phyloP scores from a whole-genome alignment of 176 grass and related monocot species.

The Guadua angustifolia region DNA sequence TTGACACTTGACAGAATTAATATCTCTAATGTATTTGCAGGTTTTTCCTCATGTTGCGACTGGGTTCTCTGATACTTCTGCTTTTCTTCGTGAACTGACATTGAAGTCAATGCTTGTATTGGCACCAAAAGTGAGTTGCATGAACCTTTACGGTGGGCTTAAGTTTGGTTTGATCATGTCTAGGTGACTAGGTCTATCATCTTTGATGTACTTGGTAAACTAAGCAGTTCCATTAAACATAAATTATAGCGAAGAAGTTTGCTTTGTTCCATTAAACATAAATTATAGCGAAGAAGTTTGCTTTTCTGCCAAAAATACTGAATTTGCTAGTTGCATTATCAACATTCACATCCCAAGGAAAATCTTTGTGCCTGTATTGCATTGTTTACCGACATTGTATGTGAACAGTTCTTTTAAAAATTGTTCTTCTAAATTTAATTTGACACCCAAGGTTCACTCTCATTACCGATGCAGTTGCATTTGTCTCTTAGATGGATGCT shows the following conservation, averaged over 20 bases:
- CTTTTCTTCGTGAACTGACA: slow-evolving; percentile 88
- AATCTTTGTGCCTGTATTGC: neutral
- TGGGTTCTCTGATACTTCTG: slow-evolving; percentile 97
- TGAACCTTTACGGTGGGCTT: slow-evolving; percentile 9
- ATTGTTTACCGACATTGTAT: neutral
- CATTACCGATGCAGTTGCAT: neutral
- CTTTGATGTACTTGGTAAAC: neutral
- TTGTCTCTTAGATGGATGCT: neutral
- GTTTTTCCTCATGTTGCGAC: slow-evolving; percentile 96
- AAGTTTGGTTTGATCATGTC: slow-evolving; percentile 19
- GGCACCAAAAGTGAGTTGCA: slow-evolving; percentile 85
- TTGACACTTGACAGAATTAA: slow-evolving; percentile 49
- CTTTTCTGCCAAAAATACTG: neutral
- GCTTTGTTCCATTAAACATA: neutral
- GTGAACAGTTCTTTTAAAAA: neutral
- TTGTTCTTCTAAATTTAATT: slow-evolving; percentile 7
- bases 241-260: neutral
- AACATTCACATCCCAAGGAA: neutral
- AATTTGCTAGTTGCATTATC: slow-evolving; percentile 2
- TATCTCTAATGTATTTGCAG: slow-evolving; percentile 50
- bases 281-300: neutral
- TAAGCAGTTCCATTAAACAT: neutral
- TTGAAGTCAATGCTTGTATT: slow-evolving; percentile 97
- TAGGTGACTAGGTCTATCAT: slow-evolving; percentile 16
- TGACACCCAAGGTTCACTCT: neutral